Base-by-base conservation (phyloP, 352 stramenopile species). In the Phytophthora lateralis region DNA sequence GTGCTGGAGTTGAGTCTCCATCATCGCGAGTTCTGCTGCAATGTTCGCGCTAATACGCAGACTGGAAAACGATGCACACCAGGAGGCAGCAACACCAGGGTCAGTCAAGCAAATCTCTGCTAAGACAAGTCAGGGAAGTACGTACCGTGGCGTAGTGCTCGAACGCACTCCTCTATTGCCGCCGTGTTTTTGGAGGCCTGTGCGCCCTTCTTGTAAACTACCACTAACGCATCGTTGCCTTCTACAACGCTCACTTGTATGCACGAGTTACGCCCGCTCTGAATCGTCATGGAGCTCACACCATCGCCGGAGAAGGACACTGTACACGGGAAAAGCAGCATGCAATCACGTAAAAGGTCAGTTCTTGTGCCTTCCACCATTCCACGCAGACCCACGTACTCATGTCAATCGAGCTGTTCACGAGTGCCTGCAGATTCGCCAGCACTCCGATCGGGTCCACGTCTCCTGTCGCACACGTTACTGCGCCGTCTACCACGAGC, bases 401-500 rank as follows among this genome's bases (percentile, higher is more conserved):
- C 62, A 95, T 96, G 70, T 97, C 89, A 30, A 78, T 85, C 17
- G 88, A 89, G 14, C 87, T 73, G 65, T 91, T 92, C 34, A 95
- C 75, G 14, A 98, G 80, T 50, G 85, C 82, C 58, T 97, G 87
- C 18, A 98, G 63, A 55, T 97, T 97, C 29, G 91, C 89, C 14
- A 97, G 71, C 27, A 98, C 82, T 20, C 89, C 91, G 59, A 98
- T 91, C 49, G 96, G 86, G 60, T 97, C 91, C 27, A 97, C 89
- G 37, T 97, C 86, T 37, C 82, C 78, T 21, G 88, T 97, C 37
- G 88, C 78, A 47, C 85, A 92, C 43, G 83, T 87, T 27, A 96
- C 80, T 2, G 76, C 71, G 42, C 90, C 82, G 35, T 97, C 89
- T 14, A 82, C 87, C 32, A 98, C 89, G n/a, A 97, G 80, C 43